These are phyloP conservation scores for Cytospora schulzeri DNA, from an alignment of 2,329 filamentous ascomycete genomes.

Conservation along the genomic window DNA sequence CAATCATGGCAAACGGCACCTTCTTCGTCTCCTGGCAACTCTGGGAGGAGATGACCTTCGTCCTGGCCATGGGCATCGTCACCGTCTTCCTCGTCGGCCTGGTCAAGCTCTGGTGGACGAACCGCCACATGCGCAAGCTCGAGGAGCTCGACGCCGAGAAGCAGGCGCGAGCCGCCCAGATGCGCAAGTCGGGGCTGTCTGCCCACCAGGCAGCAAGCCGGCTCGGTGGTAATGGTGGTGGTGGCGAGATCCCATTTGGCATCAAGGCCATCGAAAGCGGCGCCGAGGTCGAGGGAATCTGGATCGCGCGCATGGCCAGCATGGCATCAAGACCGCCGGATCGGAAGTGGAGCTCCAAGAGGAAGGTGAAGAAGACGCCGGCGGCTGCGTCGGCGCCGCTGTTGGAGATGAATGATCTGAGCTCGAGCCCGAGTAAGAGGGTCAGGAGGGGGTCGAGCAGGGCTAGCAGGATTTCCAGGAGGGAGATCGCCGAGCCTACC, in stretches of 20 bases:
- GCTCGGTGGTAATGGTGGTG: conserved; percentile 28
- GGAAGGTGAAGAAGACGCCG: conserved; percentile 23
- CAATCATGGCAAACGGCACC: conserved; percentile 43
- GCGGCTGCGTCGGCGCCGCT: conserved; percentile 1
- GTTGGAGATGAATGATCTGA: conserved; percentile 6
- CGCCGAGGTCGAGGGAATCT: conserved; percentile 82
- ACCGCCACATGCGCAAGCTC: conserved; percentile 57
- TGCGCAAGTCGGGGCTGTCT: conserved; percentile 56
- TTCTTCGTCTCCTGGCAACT: conserved; percentile 75
- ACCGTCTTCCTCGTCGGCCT: conserved; percentile 70
- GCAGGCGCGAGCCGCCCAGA: conserved; percentile 53
- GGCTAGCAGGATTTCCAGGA: conserved; percentile 22
- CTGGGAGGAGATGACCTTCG: conserved; percentile 91
- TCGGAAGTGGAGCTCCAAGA: conserved; percentile 26
- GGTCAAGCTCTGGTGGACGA: conserved; percentile 66
- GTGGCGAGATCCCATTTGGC: conserved; percentile 77
- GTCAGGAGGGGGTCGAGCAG: conserved; percentile 8
- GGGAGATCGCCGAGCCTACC: conserved; percentile 17
- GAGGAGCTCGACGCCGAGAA: conserved; percentile 69
- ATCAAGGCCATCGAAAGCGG: conserved; percentile 83
- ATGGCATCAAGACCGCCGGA: conserved; percentile 33
- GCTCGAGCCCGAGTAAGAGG: not conserved
- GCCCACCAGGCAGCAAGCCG: conserved; percentile 34
- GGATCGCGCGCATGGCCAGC: conserved; percentile 61
- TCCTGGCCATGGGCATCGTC: conserved; percentile 71